phyloP scores from a whole-genome alignment of 345 rosid genomes.

The Draba incana region DNA sequence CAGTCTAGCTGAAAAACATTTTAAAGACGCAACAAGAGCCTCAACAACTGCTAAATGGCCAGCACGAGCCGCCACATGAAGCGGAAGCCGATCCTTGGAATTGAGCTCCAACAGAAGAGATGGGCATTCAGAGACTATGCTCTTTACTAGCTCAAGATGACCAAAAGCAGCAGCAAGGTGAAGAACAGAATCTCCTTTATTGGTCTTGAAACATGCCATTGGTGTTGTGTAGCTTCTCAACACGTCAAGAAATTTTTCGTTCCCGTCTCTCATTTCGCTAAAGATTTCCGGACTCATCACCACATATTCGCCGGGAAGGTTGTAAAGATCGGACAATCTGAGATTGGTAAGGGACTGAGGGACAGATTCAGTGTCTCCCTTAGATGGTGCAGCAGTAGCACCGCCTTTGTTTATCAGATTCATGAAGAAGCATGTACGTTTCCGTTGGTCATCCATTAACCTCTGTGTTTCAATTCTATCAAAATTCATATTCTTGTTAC shows the following conservation, averaged over 20 bases:
- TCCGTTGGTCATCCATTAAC: too few species aligned
- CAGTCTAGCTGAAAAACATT: background rate
- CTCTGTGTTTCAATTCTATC: too few species aligned
- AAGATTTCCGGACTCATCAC: background rate
- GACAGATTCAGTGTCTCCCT: too few species aligned
- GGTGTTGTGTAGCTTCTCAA: background rate
- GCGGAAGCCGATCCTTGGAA: background rate
- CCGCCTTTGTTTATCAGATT: too few species aligned
- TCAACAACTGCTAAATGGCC: slow-evolving; percentile 2
- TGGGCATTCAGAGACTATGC: slow-evolving; percentile 13
- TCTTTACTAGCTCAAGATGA: slow-evolving; percentile 8
- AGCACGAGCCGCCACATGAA: slow-evolving; percentile 31
- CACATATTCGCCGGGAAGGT: background rate
- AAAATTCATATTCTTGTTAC: too few species aligned
- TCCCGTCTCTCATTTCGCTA: slow-evolving; percentile 5
- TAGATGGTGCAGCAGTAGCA: too few species aligned
- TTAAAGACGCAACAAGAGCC: background rate
- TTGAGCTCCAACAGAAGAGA: background rate
- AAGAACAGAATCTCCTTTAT: slow-evolving; percentile 10
- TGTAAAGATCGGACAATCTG: slow-evolving; percentile 7
- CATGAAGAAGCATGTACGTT: too few species aligned
- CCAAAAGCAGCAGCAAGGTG: slow-evolving; percentile 22
- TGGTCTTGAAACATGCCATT: background rate
- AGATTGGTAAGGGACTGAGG: too few species aligned
- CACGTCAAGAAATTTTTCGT: background rate